A percentile compares a stretch with the other conserved stretches of the same genome.
These are phyloP conservation scores for Chrysosporium keratinophilum DNA, from an alignment of 2,329 filamentous ascomycete species.

Conservation along the genomic window DNA sequence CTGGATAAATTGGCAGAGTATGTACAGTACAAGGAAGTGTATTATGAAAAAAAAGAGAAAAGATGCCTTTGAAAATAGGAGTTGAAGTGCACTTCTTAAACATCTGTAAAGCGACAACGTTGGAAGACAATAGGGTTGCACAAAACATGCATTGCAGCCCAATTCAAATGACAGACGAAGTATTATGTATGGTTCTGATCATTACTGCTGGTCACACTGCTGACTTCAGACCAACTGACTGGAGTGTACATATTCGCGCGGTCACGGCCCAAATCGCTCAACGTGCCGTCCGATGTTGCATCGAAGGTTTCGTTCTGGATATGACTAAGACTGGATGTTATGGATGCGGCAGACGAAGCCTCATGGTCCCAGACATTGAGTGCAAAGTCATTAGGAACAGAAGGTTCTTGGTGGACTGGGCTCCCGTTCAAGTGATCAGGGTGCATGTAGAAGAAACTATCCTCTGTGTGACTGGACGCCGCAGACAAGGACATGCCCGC, in stretches of 20 bases:
- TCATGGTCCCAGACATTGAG: neutral
- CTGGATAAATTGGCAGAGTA: too few relatives aligned
- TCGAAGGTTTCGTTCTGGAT: conserved; percentile 25
- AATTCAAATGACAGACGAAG: neutral
- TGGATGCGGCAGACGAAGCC: conserved; percentile 30
- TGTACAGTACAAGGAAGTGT: too few relatives aligned
- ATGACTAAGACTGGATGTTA: conserved; percentile 31
- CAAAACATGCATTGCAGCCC: neutral
- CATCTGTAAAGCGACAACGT: neutral
- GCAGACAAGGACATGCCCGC: conserved; percentile 20
- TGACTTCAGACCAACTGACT: conserved; percentile 37
- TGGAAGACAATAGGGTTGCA: neutral
- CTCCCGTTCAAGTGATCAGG: conserved; percentile 17
- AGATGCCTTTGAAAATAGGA: neutral
- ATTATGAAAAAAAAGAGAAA: too few relatives aligned
- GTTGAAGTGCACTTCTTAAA: neutral
- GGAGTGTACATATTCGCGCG: conserved; percentile 29
- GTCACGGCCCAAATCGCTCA: conserved; percentile 31
- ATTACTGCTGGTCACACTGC: conserved; percentile 35
- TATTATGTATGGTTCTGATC: conserved; percentile 22
- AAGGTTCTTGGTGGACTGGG: neutral
- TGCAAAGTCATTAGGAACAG: neutral
- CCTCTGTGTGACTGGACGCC: conserved; percentile 24
- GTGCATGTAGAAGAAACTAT: conserved; percentile 27
- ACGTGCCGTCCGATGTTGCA: conserved; percentile 28